A percentile compares a stretch with the other conserved stretches of the same genome.
Evolutionary conservation across 768 basidiomycete genomes (phyloP).

Genomic region (Strobilomyces echinocephalus): DNA sequence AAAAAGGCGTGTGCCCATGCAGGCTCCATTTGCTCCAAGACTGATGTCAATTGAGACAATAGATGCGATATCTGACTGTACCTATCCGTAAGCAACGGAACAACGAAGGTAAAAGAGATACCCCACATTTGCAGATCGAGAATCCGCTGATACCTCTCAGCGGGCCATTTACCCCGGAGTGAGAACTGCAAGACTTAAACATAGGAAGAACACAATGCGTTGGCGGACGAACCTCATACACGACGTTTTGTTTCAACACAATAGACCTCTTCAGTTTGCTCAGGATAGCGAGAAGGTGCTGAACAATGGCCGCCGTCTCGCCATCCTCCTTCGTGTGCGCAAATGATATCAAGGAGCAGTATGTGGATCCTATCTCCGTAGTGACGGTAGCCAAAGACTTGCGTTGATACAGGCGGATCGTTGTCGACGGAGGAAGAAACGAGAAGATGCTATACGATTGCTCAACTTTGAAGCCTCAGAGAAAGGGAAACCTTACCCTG

Average conservation of each 20-base stretch:
- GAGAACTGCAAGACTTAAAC: conserved; percentile 50
- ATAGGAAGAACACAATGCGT: neutral
- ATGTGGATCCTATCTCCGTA: conserved; percentile 61
- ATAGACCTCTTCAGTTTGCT: conserved; percentile 65
- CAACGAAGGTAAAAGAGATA: neutral
- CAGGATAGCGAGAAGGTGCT: conserved; percentile 68
- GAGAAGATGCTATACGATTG: conserved; percentile 50
- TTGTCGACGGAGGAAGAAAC: conserved; percentile 69
- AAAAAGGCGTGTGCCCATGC: conserved; percentile 77
- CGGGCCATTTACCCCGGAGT: conserved; percentile 73
- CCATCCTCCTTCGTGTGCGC: conserved; percentile 51
- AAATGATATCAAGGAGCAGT: conserved; percentile 73
- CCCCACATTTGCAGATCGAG: conserved; percentile 64
- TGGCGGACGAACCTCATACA: conserved; percentile 53
- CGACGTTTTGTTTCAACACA: conserved; percentile 50
- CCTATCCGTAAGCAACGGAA: conserved; percentile 2
- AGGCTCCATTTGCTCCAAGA: conserved; percentile 66
- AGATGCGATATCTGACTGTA: conserved; percentile 62
- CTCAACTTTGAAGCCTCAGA: neutral
- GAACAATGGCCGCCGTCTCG: conserved; percentile 52
- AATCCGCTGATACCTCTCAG: conserved; percentile 67
- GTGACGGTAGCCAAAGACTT: conserved; percentile 63
- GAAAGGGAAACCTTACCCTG: conserved; percentile 49
- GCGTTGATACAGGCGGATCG: conserved; percentile 71
- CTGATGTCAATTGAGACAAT: conserved; percentile 69